Evolutionary conservation across 2,329 filamentous ascomycete species (phyloP).

Genomic region (Alternaria alternata): DNA sequence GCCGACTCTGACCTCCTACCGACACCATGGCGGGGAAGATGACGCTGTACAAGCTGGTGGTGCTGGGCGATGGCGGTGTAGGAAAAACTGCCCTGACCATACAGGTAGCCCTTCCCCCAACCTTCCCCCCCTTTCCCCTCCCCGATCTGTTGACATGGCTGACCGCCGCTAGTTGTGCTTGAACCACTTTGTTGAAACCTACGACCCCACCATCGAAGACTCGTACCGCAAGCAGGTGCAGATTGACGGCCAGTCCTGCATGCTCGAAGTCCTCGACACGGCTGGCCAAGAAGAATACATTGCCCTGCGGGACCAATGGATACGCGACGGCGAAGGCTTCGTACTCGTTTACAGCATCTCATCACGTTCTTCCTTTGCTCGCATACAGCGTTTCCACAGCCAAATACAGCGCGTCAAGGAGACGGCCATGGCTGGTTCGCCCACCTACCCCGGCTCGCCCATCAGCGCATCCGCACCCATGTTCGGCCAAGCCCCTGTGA

Average conservation of each 20-base stretch:
- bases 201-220: conserved; percentile 74
- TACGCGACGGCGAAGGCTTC: conserved; percentile 96
- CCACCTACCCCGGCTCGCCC: conserved; percentile 78
- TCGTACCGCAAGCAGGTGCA: conserved; percentile 76
- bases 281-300: conserved; percentile 99
- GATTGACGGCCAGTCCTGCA: conserved; percentile 93
- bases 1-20: conserved; percentile 12
- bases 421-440: conserved; percentile 75
- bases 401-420: conserved; percentile 98
- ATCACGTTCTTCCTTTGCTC: conserved; percentile 90
- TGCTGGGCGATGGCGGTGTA: conserved; percentile 91
- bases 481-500: conserved; percentile 82
- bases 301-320: conserved; percentile 96
- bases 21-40: conserved; percentile 84
- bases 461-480: conserved; percentile 60
- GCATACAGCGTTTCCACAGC: conserved; percentile 94
- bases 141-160: conserved; percentile 16
- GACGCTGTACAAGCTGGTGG: conserved; percentile 95
- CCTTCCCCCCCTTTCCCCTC: too few relatives aligned
- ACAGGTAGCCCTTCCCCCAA: conserved; percentile 71
- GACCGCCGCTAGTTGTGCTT: conserved; percentile 76
- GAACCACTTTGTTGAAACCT: conserved; percentile 97
- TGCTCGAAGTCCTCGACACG: conserved; percentile 97
- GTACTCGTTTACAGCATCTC: conserved; percentile 99
- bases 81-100: conserved; percentile 95